phyloP scores from a whole-genome alignment of 2,329 filamentous ascomycete species.

The Nannizzia gypsea region DNA sequence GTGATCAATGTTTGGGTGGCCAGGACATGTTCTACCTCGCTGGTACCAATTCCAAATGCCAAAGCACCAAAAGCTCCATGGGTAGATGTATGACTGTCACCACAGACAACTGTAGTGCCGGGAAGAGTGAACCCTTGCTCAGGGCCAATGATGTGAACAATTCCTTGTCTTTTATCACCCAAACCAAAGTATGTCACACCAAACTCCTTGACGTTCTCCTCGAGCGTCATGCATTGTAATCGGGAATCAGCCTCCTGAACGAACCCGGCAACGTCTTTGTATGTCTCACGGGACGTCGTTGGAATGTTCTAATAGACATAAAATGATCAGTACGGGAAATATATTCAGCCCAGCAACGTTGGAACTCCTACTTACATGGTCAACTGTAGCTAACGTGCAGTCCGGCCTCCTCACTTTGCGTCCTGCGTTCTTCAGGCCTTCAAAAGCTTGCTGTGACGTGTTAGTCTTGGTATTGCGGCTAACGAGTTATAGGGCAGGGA shows the following conservation, averaged over 20 bases:
- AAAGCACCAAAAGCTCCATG: slow-evolving; percentile 93
- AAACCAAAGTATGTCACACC: slow-evolving; percentile 95
- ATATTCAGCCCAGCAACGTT: not conserved
- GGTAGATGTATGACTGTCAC: slow-evolving; percentile 95
- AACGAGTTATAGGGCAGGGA: not conserved
- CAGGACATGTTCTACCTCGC: slow-evolving; percentile 95
- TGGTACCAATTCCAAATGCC: slow-evolving; percentile 94
- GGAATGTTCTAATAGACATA: slow-evolving; percentile 63
- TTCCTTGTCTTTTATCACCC: slow-evolving; percentile 90
- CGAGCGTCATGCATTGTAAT: slow-evolving; percentile 85
- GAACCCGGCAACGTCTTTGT: slow-evolving; percentile 88
- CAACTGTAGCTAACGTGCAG: slow-evolving; percentile 90
- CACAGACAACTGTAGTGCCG: slow-evolving; percentile 91
- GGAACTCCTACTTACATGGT: slow-evolving; percentile 56
- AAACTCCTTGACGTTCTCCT: slow-evolving; percentile 95
- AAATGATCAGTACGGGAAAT: not conserved
- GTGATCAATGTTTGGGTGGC: slow-evolving; percentile 93
- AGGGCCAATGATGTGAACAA: slow-evolving; percentile 95
- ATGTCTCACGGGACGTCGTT: slow-evolving; percentile 76
- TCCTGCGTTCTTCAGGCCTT: slow-evolving; percentile 80
- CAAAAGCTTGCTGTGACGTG: slow-evolving; percentile 71
- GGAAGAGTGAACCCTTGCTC: slow-evolving; percentile 98
- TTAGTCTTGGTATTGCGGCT: not conserved
- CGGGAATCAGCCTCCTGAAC: slow-evolving; percentile 91
- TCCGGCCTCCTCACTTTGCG: slow-evolving; percentile 85